Evolutionary conservation across 768 basidiomycete genomes (phyloP).

Genomic region (Boletus huronensis): DNA sequence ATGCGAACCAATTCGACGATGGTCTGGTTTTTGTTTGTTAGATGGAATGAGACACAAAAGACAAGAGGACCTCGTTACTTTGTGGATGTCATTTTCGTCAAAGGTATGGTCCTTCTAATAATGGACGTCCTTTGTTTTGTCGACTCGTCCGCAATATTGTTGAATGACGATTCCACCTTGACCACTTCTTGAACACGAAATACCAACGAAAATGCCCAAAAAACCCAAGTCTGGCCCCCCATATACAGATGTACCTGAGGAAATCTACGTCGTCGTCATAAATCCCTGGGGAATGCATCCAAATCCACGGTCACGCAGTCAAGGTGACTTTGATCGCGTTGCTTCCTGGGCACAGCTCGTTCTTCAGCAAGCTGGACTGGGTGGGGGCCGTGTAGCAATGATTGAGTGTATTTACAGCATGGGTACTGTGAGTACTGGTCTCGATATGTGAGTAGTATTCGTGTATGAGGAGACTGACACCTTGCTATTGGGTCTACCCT

Average conservation of each 20-base stretch:
- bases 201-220: conserved; percentile 15
- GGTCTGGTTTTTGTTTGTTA: conserved; percentile 23
- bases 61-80: conserved; percentile 11
- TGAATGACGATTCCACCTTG: neutral
- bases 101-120: conserved; percentile 4
- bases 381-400: conserved; percentile 7
- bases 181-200: neutral
- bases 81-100: conserved; percentile 8
- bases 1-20: conserved; percentile 55
- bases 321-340: conserved; percentile 20
- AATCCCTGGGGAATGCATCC: conserved; percentile 24
- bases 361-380: conserved; percentile 20
- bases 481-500: neutral
- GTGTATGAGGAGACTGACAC: neutral
- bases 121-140: neutral
- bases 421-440: conserved; percentile 28
- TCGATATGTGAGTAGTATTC: neutral
- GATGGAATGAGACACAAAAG: neutral
- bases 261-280: conserved; percentile 23
- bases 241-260: conserved; percentile 20
- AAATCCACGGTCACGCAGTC: conserved; percentile 2
- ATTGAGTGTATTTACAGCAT: conserved; percentile 27
- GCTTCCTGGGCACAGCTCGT: conserved; percentile 25
- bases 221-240: conserved; percentile 27
- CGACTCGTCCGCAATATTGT: neutral